Base-by-base conservation (phyloP, 2,329 filamentous ascomycete species). In the Hypoxylon sp. region DNA sequence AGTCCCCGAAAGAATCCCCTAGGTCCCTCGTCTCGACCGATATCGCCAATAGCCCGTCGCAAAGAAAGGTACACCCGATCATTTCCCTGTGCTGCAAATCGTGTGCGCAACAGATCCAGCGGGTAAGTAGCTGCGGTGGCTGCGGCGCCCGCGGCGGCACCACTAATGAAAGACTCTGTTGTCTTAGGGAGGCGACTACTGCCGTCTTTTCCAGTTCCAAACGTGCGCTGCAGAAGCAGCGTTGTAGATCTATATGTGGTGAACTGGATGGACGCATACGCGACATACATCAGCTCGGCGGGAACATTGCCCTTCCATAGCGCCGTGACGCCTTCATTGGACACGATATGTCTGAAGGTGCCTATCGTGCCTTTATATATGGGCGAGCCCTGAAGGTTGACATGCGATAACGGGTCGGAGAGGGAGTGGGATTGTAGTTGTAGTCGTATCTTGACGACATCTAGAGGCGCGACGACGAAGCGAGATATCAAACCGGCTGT, bases 291-390 rank as follows among this genome's bases (percentile, higher is more conserved):
- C 57, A 94, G 75, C 78, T 97, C 94, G 41, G 94, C 94, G 27
- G 94, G 92, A 51, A 99, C 85, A 69, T 99, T 99, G 69, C 94
- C 94, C 78, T 97, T 97, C 94, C 94, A 99, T 59, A 99, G 81
- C 20, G 85, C 89, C 43, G 88, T 87, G 61, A 97, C 68, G 30
- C 94, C 94, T 70, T 99, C 94, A 65, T 91, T 79, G 19, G 76
- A 77, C 41, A 93, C 71, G 65, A 97, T 97, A 55, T 87, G 82
- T 50, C 80, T 81, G 68, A 96, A 77, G 1, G 91, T 96, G 7
- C 82, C 79, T 29, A 91, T 64, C 0, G 90, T 91, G 62, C 91
- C 91, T 67, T 87, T 90, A 75, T 93, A 90, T 54, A 79, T 67
- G 34, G 76, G 75, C 9, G 76, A 73, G 60, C 75, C 76, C 43